These are phyloP conservation scores for Penicillium sp. DNA, from an alignment of 2,329 filamentous ascomycete species.

Conservation along the genomic window DNA sequence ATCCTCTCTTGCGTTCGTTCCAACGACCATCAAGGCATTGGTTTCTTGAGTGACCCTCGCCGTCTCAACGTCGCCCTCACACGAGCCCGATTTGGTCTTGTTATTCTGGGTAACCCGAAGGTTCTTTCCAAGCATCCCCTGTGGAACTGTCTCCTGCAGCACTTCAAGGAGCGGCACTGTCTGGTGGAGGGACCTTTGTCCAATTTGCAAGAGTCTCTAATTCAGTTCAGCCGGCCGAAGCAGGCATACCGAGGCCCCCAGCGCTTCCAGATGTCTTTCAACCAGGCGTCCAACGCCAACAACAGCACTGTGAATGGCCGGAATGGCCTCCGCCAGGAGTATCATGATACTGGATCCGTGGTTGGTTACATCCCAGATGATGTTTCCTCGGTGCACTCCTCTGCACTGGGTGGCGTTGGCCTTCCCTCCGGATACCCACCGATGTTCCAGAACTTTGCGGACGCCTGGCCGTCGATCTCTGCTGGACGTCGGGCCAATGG, in stretches of 20 bases:
- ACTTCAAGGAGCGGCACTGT: conserved; percentile 96
- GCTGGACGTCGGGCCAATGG: conserved; percentile 64
- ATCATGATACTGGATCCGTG: conserved; percentile 77
- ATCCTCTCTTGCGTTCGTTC: conserved; percentile 96
- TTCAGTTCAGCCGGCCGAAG: conserved; percentile 93
- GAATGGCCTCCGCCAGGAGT: conserved; percentile 52
- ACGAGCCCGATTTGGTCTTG: conserved; percentile 91
- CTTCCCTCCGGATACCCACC: conserved; percentile 80
- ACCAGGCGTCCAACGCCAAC: conserved; percentile 61
- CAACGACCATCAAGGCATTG: conserved; percentile 98
- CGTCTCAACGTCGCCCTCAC: conserved; percentile 96
- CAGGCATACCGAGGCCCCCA: conserved; percentile 86
- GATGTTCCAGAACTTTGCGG: conserved; percentile 93
- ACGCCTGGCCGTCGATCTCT: conserved; percentile 82
- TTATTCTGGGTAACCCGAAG: conserved; percentile 96
- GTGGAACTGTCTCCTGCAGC: conserved; percentile 90
- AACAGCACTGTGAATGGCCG: conserved; percentile 53
- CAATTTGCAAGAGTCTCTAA: conserved; percentile 90
- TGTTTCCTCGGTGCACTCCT: conserved; percentile 92
- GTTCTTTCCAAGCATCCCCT: conserved; percentile 95
- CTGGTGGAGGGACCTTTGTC: conserved; percentile 92
- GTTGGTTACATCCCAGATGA: conserved; percentile 96
- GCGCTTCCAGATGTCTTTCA: conserved; percentile 77
- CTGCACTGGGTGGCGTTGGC: conserved; percentile 80
- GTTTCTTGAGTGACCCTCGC: conserved; percentile 95